These are phyloP conservation scores for Apocynum venetum DNA, from an alignment of 257 asterid genomes.

Conservation along the genomic window DNA sequence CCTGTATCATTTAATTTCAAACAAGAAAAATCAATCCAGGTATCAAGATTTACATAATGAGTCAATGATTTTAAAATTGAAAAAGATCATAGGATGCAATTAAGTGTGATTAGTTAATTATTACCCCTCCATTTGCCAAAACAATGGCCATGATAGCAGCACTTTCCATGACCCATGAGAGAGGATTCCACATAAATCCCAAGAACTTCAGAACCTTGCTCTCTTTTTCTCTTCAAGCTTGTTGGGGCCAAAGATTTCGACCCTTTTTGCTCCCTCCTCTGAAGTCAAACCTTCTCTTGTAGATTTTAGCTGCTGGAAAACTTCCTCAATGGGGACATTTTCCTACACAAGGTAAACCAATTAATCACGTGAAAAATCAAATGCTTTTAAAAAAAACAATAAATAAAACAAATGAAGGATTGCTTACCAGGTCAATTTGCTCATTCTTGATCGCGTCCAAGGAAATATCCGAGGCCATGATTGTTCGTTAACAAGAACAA, in stretches of 20 bases:
- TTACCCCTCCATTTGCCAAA: slow-evolving; percentile 81
- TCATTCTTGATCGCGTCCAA: slow-evolving; percentile 61
- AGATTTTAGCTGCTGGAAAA: slow-evolving; percentile 54
- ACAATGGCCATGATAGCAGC: slow-evolving; percentile 92
- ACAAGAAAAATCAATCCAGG: not conserved
- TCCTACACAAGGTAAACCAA: slow-evolving; percentile 34
- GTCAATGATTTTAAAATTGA: not conserved
- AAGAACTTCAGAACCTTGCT: slow-evolving; percentile 63
- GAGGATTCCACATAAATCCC: slow-evolving; percentile 99
- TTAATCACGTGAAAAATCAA: slow-evolving; percentile 4
- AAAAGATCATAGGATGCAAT: not conserved
- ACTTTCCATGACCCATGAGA: slow-evolving; percentile 92
- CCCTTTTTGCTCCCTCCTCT: slow-evolving; percentile 57
- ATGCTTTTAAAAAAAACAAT: too few relatives aligned
- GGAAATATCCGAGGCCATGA: slow-evolving; percentile 46
- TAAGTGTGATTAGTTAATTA: too few relatives aligned
- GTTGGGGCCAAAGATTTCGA: slow-evolving; percentile 64
- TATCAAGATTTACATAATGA: not conserved
- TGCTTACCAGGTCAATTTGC: slow-evolving; percentile 59
- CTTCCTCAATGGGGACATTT: slow-evolving; percentile 70
- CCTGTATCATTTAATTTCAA: slow-evolving; percentile 30
- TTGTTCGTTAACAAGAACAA: slow-evolving; percentile 4
- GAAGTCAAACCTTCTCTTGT: slow-evolving; percentile 55
- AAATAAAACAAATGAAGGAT: not conserved
- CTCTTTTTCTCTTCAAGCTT: slow-evolving; percentile 84